phyloP scores from a whole-genome alignment of 164 flowering plant genomes.

The Nymphaea colorata region DNA sequence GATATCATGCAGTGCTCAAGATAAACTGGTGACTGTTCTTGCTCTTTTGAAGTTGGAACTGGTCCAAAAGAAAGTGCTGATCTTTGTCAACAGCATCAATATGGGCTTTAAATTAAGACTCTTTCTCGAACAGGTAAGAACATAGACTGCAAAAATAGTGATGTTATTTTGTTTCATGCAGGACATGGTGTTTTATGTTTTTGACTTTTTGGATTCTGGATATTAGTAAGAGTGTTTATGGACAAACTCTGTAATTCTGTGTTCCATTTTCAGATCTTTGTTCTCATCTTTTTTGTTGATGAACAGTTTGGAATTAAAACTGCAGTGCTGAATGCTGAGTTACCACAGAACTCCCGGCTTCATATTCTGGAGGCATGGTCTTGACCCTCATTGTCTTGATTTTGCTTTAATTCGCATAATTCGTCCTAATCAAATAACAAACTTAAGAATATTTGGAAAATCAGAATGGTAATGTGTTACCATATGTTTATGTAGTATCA shows the following conservation, averaged over 20 bases:
- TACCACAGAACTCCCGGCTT: constrained; percentile 94
- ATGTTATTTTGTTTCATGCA: too few relatives aligned
- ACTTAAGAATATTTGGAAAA: too few relatives aligned
- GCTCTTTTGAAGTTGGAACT: constrained; percentile 83
- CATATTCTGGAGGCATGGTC: constrained; percentile 83
- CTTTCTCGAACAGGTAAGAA: constrained; percentile 80
- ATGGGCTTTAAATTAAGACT: constrained; percentile 76
- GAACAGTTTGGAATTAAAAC: constrained; percentile 84
- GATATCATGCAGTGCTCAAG: constrained; percentile 68
- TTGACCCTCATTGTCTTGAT: background rate
- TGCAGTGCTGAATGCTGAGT: constrained; percentile 86
- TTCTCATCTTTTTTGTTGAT: background rate
- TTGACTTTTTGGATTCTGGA: too few relatives aligned
- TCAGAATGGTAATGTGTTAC: too few relatives aligned
- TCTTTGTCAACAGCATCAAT: constrained; percentile 78
- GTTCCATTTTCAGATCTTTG: background rate
- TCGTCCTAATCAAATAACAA: too few relatives aligned
- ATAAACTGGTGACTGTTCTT: constrained; percentile 67
- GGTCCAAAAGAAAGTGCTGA: constrained; percentile 80
- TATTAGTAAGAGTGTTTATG: too few relatives aligned
- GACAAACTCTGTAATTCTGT: too few relatives aligned
- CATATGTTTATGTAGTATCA: too few relatives aligned
- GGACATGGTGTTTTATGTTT: background rate
- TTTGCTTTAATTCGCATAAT: too few relatives aligned
- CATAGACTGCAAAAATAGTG: background rate